Conservation (phyloP, 352 stramenopile species). For the Blastocystis sp. region DNA sequence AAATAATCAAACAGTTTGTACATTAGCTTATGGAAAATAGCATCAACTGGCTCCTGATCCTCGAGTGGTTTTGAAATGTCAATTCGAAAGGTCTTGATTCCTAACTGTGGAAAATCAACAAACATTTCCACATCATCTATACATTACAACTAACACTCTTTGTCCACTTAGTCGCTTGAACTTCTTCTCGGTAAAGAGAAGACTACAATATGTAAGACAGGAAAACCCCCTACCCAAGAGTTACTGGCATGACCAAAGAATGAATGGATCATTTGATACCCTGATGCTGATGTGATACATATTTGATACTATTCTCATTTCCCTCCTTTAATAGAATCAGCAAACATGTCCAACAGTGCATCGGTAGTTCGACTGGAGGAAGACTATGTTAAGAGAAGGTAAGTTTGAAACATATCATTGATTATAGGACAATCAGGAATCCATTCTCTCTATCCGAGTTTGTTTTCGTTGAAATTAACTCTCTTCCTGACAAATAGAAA, state of each 20-base stretch:
- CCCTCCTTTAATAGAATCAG: background rate
- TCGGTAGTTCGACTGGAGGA: background rate
- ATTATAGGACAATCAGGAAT: background rate
- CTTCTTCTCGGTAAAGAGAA: constrained; percentile 23
- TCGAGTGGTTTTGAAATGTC: background rate
- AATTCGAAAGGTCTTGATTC: background rate
- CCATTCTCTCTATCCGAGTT: background rate
- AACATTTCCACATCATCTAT: constrained; percentile 24
- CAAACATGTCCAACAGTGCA: background rate
- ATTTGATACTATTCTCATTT: background rate
- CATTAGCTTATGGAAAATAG: constrained; percentile 30
- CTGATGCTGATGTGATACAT: background rate
- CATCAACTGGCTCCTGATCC: constrained; percentile 15
- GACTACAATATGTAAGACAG: background rate
- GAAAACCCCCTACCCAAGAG: background rate
- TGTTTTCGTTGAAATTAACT: background rate
- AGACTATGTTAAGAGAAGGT: constrained; percentile 19
- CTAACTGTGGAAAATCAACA: background rate
- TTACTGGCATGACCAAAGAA: background rate
- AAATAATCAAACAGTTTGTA: background rate
- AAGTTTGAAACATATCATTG: background rate
- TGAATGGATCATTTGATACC: background rate
- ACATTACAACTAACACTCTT: background rate
- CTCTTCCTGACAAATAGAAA: background rate
- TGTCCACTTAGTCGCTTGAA: background rate